A percentile compares a stretch with the other conserved stretches of the same genome.
Conservation (phyloP, 1,284 basidiomycete genomes). For the Tilletia indica region DNA sequence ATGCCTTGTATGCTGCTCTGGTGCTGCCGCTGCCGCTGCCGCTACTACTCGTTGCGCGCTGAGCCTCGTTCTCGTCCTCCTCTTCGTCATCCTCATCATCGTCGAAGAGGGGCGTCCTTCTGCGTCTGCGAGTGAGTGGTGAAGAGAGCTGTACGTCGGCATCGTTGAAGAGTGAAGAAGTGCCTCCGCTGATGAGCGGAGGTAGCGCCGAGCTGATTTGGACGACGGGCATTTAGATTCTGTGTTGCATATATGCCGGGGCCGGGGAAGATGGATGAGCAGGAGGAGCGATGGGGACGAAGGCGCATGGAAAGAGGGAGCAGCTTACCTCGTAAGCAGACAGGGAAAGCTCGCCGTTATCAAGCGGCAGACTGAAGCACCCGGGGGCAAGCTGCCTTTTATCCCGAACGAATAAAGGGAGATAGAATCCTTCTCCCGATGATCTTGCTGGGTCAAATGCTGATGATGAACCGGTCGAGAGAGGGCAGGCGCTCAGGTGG, state of each 20-base stretch:
- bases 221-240: conserved; percentile 7
- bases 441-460: too few species aligned
- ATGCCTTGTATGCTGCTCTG: neutral
- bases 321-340: too few species aligned
- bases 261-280: neutral
- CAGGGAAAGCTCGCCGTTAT: too few species aligned
- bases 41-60: neutral
- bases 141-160: neutral
- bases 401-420: too few species aligned
- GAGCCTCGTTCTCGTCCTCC: neutral
- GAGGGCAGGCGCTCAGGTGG: too few species aligned
- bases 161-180: conserved; percentile 5
- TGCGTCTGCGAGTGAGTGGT: neutral
- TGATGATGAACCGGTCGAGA: too few species aligned
- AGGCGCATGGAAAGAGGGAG: too few species aligned
- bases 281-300: neutral
- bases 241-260: neutral
- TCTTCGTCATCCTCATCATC: conserved; percentile 12
- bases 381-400: too few species aligned
- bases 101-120: conserved; percentile 4
- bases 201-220: conserved; percentile 15
- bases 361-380: too few species aligned
- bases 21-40: neutral
- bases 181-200: conserved; percentile 3
- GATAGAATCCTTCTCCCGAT: too few species aligned